These are phyloP conservation scores for Solanum piurae DNA, from an alignment of 257 asterid genomes.

Conservation along the genomic window DNA sequence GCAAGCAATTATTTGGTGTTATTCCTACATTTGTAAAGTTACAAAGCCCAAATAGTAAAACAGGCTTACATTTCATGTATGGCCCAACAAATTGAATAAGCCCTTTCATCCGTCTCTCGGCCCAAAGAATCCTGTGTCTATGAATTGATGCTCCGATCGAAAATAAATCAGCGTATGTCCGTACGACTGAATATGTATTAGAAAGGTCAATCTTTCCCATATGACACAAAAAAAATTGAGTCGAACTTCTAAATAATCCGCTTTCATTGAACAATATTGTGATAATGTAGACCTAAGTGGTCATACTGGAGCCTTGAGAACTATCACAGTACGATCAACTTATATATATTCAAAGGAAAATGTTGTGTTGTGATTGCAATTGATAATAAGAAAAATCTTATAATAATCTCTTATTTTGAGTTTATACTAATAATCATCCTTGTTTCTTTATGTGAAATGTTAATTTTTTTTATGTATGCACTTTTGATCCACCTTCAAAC, in stretches of 20 bases:
- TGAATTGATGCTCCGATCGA: too few relatives aligned
- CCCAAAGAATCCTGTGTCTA: background rate
- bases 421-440: background rate
- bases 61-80: background rate
- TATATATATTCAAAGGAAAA: too few relatives aligned
- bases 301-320: background rate
- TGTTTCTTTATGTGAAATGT: background rate
- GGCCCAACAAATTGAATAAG: background rate
- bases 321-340: accelerated
- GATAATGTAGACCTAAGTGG: too few relatives aligned
- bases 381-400: too few relatives aligned
- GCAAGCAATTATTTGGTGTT: background rate
- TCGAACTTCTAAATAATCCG: too few relatives aligned
- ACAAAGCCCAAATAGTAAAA: background rate
- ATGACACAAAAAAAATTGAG: too few relatives aligned
- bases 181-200: too few relatives aligned
- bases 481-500: background rate
- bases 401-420: background rate
- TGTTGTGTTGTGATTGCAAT: too few relatives aligned
- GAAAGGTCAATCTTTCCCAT: too few relatives aligned
- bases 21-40: background rate
- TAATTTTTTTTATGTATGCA: background rate
- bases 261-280: too few relatives aligned
- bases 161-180: too few relatives aligned
- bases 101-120: background rate